Evolutionary conservation across 495 filamentous ascomycete species (phyloP).

Genomic region (Penicillium ochrochloron): DNA sequence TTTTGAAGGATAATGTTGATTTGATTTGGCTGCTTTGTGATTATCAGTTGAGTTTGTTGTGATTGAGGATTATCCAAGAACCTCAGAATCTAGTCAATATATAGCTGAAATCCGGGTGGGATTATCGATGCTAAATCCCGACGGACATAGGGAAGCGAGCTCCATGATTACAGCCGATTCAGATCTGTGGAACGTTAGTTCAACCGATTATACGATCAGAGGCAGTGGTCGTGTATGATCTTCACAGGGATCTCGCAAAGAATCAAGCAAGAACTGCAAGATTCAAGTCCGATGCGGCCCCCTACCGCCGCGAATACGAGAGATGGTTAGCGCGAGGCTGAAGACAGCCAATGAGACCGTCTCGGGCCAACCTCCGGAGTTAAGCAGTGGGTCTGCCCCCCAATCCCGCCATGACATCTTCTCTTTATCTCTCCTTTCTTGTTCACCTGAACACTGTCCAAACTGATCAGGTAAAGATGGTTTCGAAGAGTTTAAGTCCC

Average conservation of each 20-base stretch:
- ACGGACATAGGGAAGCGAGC: slow-evolving; percentile 4
- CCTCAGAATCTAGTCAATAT: neutral
- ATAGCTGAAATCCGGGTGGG: neutral
- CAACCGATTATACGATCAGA: slow-evolving; percentile 2
- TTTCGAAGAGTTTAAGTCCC: neutral
- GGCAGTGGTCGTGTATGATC: neutral
- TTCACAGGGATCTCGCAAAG: neutral
- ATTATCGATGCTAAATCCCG: slow-evolving; percentile 3
- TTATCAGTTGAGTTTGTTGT: neutral
- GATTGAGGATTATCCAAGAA: neutral
- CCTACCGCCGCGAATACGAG: slow-evolving; percentile 4
- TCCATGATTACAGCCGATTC: neutral
- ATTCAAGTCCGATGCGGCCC: neutral
- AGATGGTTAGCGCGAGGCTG: slow-evolving; percentile 5
- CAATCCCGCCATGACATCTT: slow-evolving; percentile 3
- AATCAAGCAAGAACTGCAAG: neutral
- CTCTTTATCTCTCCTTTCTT: neutral
- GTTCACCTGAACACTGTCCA: neutral
- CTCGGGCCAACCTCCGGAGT: slow-evolving; percentile 12
- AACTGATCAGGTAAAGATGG: neutral
- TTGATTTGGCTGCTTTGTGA: neutral
- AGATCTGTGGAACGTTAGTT: neutral
- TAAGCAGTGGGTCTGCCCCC: slow-evolving; percentile 9
- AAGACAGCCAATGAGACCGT: slow-evolving; percentile 3
- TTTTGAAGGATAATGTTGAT: neutral